phyloP scores from a whole-genome alignment of 2,329 filamentous ascomycete genomes.

The Ramularia collo-cygni region DNA sequence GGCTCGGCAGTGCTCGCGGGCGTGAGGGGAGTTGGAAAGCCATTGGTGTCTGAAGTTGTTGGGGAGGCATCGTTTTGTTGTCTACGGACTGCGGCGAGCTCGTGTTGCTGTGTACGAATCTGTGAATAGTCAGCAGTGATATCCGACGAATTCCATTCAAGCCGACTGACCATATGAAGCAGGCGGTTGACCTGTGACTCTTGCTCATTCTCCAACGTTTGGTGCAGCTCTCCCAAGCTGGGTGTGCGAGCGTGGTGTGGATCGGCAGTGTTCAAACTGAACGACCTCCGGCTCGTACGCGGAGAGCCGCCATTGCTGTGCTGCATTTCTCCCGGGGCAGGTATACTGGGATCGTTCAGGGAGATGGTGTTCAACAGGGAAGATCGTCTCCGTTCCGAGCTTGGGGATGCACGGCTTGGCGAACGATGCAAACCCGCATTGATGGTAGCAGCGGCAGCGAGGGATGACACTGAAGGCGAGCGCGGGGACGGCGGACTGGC shows the following conservation, averaged over 20 bases:
- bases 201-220: constrained; percentile 72
- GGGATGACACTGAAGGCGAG: constrained; percentile 58
- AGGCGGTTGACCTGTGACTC: constrained; percentile 75
- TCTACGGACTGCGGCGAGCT: constrained; percentile 50
- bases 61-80: constrained; percentile 31
- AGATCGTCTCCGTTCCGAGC: constrained; percentile 55
- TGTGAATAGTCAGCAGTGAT: too few species aligned
- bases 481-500: constrained; percentile 50
- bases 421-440: constrained; percentile 55
- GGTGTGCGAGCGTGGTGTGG: constrained; percentile 57
- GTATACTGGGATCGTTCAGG: constrained; percentile 62
- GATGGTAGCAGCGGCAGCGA: constrained; percentile 69
- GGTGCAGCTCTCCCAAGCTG: constrained; percentile 69
- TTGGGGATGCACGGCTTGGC: constrained; percentile 43
- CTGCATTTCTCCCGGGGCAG: constrained; percentile 63
- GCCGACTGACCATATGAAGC: constrained; percentile 49
- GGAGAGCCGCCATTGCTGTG: constrained; percentile 29
- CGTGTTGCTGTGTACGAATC: constrained; percentile 67
- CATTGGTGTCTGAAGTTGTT: constrained; percentile 14
- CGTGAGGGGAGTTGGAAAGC: constrained; percentile 28
- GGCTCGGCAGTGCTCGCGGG: constrained; percentile 37
- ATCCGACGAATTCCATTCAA: too few species aligned
- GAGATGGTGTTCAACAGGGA: constrained; percentile 67
- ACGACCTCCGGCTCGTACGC: constrained; percentile 16
- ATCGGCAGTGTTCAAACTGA: constrained; percentile 45